Base-by-base conservation (phyloP, 1,284 basidiomycete species). In the Malassezia psittaci region DNA sequence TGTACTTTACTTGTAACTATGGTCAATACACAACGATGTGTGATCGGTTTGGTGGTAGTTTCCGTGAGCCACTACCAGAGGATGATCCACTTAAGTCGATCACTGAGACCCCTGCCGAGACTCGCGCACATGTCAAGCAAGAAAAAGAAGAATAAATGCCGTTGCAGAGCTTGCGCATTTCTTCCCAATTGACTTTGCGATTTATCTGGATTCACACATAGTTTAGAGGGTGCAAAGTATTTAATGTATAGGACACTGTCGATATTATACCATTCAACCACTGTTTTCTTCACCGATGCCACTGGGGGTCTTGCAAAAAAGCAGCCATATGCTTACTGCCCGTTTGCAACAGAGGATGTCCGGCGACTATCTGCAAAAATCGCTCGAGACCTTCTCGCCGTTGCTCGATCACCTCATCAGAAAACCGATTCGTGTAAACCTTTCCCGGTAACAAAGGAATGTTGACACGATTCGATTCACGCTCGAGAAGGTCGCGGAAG, bases 381-480 rank as follows among this genome's bases (percentile, higher is more conserved):
- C 93, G 79, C 78, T 98, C 93, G 35, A 98, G 78, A 0, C 94
- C 93, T 72, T 96, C 91, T 58, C 91, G 80, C 58, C 93, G 79
- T 53, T 81, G 79, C 77, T 96, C 93, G 59, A 98, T 96, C 42
- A 96, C 88, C 75, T 98, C 93, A 70, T 96, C 93, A 13, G 90
- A 91, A 78, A 98, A 98, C 33, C 93, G 82, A 35, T 76, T 76
- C 8, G 75, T 77, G 46, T 78, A 77, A 3, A 78, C 77, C 77
- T 98, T 98, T 55, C 93, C 93, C 1, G 93, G 94, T 40, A 98
- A 83, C 19, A 89, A 83, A 0, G 93, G 93, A 69, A 98, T 96
- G 77, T 96, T 98, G 63, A 98, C 94, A 24, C 94, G 81, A 5
- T 90, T 96, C 10, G 85, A 87, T 77, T 99, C 93, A 64, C 90